Base-by-base conservation (phyloP, 805 yeast genomes). In the Wickerhamiella lipophila region DNA sequence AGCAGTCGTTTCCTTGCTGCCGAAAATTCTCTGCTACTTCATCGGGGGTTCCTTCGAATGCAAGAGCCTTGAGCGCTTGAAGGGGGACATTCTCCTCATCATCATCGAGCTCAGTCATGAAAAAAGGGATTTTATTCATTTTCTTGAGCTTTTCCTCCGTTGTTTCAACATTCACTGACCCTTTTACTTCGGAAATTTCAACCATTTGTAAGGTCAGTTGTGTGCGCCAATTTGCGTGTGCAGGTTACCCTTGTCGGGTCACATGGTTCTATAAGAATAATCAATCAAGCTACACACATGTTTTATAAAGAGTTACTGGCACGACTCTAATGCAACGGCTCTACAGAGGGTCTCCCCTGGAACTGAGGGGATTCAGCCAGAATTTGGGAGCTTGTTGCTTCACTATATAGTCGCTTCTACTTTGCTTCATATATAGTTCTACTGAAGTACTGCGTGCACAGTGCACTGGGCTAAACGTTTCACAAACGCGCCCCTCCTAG, bases 31-130 rank as follows among this genome's bases (percentile, higher is more conserved):
- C 72, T 3, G 96, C 96, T 30, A 87, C 70, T 60, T 92, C 98
- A 58, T 82, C 79, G 0, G 96, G 96, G 54, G 86, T 95, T 41
- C 97, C 98, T 45, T 92, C 98, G 60, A 85, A 87, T 0, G 94
- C 95, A 56, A 92, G 69, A 4, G 95, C 89, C 60, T 81, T 81
- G 50, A 92, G 71, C 0, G 98, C 98, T 60, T 89, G 97, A 15
- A 92, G 66, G 46, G 77, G 80, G 3, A 71, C 60, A 59, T 83
- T 84, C 40, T 78, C 81, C 15, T 34, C 42, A 2, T 78, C 75
- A 26, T 77, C 83, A 58, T 83, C 94, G 15, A 86, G 66, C 56
- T 81, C 74, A 13, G 87, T 87, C 98, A 92, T 92, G 70, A 92
- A 92, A 57, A 92, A 83, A 7, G 98, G 98, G 62, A 86, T 67